Percentiles rank a stretch among this genome's conserved stretches.
phyloP scores from a whole-genome alignment of 495 filamentous ascomycete genomes.

The Annulohypoxylon moriforme region DNA sequence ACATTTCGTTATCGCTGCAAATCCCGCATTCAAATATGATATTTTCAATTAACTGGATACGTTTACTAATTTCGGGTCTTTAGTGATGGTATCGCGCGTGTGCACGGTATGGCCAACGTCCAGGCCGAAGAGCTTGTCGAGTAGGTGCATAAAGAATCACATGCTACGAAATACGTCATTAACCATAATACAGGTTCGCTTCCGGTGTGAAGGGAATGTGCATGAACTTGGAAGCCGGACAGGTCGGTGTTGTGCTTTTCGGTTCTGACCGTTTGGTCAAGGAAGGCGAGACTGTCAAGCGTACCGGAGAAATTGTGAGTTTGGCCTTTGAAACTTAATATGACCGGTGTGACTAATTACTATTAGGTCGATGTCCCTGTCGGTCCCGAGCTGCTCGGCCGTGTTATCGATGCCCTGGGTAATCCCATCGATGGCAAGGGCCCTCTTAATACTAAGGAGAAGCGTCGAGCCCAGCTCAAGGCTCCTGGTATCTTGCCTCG shows the following conservation, averaged over 20 bases:
- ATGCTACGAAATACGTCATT: conserved; percentile 41
- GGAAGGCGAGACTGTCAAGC: conserved; percentile 99
- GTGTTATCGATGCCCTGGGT: conserved; percentile 97
- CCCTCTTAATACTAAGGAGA: conserved; percentile 89
- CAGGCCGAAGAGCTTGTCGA: conserved; percentile 99
- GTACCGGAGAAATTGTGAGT: conserved; percentile 98
- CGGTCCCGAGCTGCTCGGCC: conserved; percentile 90
- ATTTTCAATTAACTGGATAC: conserved; percentile 29
- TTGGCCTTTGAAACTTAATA: background rate
- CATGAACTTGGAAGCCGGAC: conserved; percentile 99
- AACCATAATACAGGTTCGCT: conserved; percentile 77
- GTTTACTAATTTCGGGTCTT: conserved; percentile 53
- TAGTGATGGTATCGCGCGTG: conserved; percentile 99
- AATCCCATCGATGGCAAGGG: conserved; percentile 99
- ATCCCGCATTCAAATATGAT: background rate
- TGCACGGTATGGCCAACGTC: conserved; percentile 99
- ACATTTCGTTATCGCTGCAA: background rate
- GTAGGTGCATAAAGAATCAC: conserved; percentile 70
- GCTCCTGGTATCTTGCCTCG: conserved; percentile 98
- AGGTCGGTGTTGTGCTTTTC: conserved; percentile 99
- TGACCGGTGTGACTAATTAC: conserved; percentile 11
- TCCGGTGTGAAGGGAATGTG: conserved; percentile 99
- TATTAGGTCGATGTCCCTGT: conserved; percentile 95
- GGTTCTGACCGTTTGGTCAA: conserved; percentile 99
- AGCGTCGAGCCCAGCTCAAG: conserved; percentile 97